Conservation (phyloP, 2,329 filamentous ascomycete species). For the Arthroderma sp. region DNA sequence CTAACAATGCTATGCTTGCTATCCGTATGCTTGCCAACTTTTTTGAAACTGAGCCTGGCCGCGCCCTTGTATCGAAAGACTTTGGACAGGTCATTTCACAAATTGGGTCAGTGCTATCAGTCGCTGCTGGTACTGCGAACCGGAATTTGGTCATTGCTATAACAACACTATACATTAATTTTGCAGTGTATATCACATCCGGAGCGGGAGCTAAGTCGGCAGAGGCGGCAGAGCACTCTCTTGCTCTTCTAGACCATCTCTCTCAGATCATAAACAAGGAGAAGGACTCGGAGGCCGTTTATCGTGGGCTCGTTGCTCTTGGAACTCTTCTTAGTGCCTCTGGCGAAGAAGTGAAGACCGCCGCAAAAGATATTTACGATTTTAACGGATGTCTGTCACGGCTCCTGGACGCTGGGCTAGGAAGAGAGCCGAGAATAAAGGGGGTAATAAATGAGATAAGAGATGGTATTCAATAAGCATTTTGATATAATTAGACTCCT, state of each 20-base stretch:
- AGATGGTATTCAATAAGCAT: constrained; percentile 20
- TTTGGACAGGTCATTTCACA: constrained; percentile 50
- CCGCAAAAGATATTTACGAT: constrained; percentile 45
- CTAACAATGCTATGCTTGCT: constrained; percentile 81
- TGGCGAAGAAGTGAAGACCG: constrained; percentile 45
- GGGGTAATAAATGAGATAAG: constrained; percentile 48
- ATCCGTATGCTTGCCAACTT: constrained; percentile 71
- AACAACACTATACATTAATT: constrained; percentile 74
- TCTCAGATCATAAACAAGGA: constrained; percentile 51
- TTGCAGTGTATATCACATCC: constrained; percentile 55
- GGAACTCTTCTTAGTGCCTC: constrained; percentile 58
- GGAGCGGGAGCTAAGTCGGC: constrained; percentile 26
- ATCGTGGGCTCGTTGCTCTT: constrained; percentile 65
- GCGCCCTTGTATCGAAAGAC: constrained; percentile 45
- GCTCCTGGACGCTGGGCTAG: constrained; percentile 35
- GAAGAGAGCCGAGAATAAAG: constrained; percentile 48
- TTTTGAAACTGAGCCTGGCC: constrained; percentile 62
- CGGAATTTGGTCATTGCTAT: constrained; percentile 72
- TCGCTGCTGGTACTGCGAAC: constrained; percentile 42
- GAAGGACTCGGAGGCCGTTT: constrained; percentile 69
- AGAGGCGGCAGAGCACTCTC: constrained; percentile 34
- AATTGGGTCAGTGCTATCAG: constrained; percentile 46
- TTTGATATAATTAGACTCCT: not conserved
- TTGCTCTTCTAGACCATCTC: constrained; percentile 49
- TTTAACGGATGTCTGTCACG: constrained; percentile 35